phyloP scores from a whole-genome alignment of 2,329 filamentous ascomycete genomes.

The Ascochyta lentis region DNA sequence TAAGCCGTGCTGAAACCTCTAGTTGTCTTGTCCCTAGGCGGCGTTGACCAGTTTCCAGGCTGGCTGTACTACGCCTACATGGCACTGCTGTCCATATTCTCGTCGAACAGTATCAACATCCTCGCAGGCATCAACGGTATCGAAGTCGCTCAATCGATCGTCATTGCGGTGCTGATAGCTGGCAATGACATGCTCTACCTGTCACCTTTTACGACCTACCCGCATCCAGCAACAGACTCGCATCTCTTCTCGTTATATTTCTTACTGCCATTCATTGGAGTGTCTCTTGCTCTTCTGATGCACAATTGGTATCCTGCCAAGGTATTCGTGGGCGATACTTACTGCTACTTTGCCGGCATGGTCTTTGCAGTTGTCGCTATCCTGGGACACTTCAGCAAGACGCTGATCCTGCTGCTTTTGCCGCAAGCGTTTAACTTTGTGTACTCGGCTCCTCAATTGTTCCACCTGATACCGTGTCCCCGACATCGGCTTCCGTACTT shows the following conservation, averaged over 20 bases:
- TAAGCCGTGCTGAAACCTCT: slow-evolving; percentile 23
- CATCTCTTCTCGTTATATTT: slow-evolving; percentile 97
- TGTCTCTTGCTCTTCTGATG: slow-evolving; percentile 81
- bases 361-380: slow-evolving; percentile 98
- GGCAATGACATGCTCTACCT: slow-evolving; percentile 91
- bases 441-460: slow-evolving; percentile 91
- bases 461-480: slow-evolving; percentile 88
- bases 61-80: slow-evolving; percentile 91
- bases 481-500: slow-evolving; percentile 90
- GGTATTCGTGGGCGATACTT: slow-evolving; percentile 97
- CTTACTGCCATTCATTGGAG: slow-evolving; percentile 90
- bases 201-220: slow-evolving; percentile 72
- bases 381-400: slow-evolving; percentile 97
- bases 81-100: slow-evolving; percentile 95
- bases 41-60: slow-evolving; percentile 41
- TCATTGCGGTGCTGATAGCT: slow-evolving; percentile 82
- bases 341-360: slow-evolving; percentile 99
- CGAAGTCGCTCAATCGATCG: slow-evolving; percentile 91
- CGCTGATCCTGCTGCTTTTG: slow-evolving; percentile 84
- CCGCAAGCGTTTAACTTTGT: slow-evolving; percentile 97
- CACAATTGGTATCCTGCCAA: slow-evolving; percentile 97
- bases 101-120: slow-evolving; percentile 98
- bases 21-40: neutral
- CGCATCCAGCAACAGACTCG: slow-evolving; percentile 92
- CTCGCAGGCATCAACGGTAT: slow-evolving; percentile 99